Percentiles rank a stretch among this genome's conserved stretches.
Conservation (phyloP, 345 rosid species). For the Isatis tinctoria region DNA sequence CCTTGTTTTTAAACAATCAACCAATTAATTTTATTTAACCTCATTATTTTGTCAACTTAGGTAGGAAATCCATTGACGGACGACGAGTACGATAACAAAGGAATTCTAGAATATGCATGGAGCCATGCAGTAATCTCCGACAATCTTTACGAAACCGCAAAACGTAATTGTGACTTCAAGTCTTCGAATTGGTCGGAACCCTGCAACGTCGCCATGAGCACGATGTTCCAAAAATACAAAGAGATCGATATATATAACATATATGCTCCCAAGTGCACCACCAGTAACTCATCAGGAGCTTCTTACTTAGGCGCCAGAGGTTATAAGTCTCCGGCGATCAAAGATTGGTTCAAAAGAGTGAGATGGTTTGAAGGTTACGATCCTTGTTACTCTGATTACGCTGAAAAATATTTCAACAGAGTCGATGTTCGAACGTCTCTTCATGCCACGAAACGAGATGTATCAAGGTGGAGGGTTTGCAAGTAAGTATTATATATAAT, state of each 20-base stretch:
- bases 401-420: slow-evolving; percentile 48
- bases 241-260: slow-evolving; percentile 62
- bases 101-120: slow-evolving; percentile 62
- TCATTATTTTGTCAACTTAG: slow-evolving; percentile 14
- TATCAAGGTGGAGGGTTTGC: slow-evolving; percentile 46
- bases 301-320: background rate
- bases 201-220: slow-evolving; percentile 37
- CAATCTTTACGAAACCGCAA: slow-evolving; percentile 32
- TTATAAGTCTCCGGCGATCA: slow-evolving; percentile 5
- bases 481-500: slow-evolving; percentile 33
- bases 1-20: background rate
- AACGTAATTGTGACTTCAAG: slow-evolving; percentile 48
- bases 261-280: slow-evolving; percentile 49
- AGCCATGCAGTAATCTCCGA: slow-evolving; percentile 61
- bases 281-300: slow-evolving; percentile 26
- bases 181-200: slow-evolving; percentile 35
- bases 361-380: slow-evolving; percentile 51
- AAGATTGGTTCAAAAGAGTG: slow-evolving; percentile 33
- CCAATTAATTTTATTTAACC: background rate
- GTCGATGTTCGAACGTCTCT: slow-evolving; percentile 49
- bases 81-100: slow-evolving; percentile 41
- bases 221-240: slow-evolving; percentile 34
- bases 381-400: slow-evolving; percentile 46
- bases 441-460: slow-evolving; percentile 35
- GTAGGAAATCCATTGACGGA: slow-evolving; percentile 58